Conservation (phyloP, 208 protist genomes). For the Porcisia hertigi region DNA sequence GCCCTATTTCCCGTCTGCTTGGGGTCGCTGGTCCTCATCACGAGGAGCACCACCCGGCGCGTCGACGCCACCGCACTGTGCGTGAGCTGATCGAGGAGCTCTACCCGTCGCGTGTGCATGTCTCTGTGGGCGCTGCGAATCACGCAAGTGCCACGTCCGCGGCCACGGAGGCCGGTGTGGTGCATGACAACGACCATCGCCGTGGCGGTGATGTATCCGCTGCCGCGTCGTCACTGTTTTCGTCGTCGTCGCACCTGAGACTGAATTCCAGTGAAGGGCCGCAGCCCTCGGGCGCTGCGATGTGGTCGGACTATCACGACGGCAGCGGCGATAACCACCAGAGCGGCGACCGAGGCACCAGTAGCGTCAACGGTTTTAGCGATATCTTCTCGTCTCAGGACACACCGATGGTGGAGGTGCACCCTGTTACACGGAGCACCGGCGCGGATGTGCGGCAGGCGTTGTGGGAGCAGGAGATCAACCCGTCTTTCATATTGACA, state of each 20-base stretch:
- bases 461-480: conserved; percentile 81
- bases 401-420: conserved; percentile 81
- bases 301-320: neutral
- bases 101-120: conserved; percentile 42
- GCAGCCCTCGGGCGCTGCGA: neutral
- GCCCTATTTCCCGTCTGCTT: conserved; percentile 2
- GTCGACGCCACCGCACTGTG: conserved; percentile 49
- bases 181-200: conserved; percentile 1
- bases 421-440: conserved; percentile 68
- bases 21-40: conserved; percentile 7
- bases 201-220: neutral
- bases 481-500: conserved; percentile 58
- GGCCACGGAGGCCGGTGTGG: conserved; percentile 1
- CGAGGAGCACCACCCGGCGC: conserved; percentile 13
- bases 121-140: neutral
- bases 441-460: conserved; percentile 85
- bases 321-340: neutral
- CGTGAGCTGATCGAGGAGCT: conserved; percentile 82
- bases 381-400: conserved; percentile 14
- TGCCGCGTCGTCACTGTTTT: neutral
- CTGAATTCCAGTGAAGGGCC: neutral
- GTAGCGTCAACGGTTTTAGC: neutral
- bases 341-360: neutral
- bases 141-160: neutral
- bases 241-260: neutral